phyloP scores from a whole-genome alignment of 1,284 basidiomycete genomes.

The Neotropicomus parvogracilis region DNA sequence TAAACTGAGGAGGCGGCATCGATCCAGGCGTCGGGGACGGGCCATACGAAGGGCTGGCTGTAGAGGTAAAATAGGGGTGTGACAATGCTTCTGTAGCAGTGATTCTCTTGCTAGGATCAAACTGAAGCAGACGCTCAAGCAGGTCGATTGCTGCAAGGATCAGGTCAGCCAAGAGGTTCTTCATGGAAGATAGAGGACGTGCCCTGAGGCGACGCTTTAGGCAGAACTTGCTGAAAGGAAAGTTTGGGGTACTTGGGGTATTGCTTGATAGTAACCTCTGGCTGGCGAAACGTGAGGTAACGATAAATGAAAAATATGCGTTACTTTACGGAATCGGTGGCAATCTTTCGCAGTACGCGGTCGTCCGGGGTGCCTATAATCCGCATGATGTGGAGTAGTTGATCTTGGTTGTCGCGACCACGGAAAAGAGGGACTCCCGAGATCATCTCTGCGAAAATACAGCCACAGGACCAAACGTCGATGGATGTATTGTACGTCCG shows the following conservation, averaged over 20 bases:
- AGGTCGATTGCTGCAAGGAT: conserved; percentile 77
- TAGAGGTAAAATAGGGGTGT: conserved; percentile 88
- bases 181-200: conserved; percentile 12
- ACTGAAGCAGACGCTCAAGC: conserved; percentile 92
- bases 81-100: conserved; percentile 89
- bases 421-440: conserved; percentile 96
- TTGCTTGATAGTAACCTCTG: conserved; percentile 85
- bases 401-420: conserved; percentile 97
- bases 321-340: conserved; percentile 89
- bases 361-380: conserved; percentile 96
- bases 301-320: conserved; percentile 8
- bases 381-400: conserved; percentile 95
- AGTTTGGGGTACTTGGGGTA: conserved; percentile 92
- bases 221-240: conserved; percentile 84
- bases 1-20: conserved; percentile 67
- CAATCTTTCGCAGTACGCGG: conserved; percentile 83
- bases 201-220: conserved; percentile 91
- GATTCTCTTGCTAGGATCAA: conserved; percentile 91
- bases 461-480: conserved; percentile 99
- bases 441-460: conserved; percentile 99
- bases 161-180: conserved; percentile 7
- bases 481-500: conserved; percentile 98
- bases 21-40: conserved; percentile 49
- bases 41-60: conserved; percentile 44
- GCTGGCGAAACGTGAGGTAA: conserved; percentile 45